A percentile compares a stretch with the other conserved stretches of the same genome.
Evolutionary conservation across 2,329 filamentous ascomycete species (phyloP).

Genomic region (Xylaria sp.): DNA sequence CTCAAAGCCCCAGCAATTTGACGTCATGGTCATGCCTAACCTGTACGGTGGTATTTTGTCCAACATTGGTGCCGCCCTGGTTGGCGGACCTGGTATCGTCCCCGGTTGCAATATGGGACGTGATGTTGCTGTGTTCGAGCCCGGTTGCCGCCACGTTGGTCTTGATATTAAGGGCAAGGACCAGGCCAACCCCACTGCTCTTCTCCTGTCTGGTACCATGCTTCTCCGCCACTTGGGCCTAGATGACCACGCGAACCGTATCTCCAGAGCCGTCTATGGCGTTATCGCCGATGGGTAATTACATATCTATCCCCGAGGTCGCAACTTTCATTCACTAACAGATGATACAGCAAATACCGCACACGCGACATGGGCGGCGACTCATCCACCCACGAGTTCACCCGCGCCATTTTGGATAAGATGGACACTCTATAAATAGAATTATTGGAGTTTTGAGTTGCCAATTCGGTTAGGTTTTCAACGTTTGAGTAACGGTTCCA

Average conservation of each 20-base stretch:
- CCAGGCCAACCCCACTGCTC: slow-evolving; percentile 96
- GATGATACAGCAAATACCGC: slow-evolving; percentile 73
- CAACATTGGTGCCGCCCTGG: slow-evolving; percentile 97
- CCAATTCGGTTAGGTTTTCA: slow-evolving; percentile 2
- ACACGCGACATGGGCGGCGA: slow-evolving; percentile 97
- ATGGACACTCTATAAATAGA: slow-evolving; percentile 79
- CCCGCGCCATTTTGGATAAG: slow-evolving; percentile 90
- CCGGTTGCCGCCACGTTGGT: slow-evolving; percentile 98
- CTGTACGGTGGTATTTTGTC: slow-evolving; percentile 98
- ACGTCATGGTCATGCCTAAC: slow-evolving; percentile 99
- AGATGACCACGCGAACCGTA: slow-evolving; percentile 97
- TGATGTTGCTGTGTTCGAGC: slow-evolving; percentile 98
- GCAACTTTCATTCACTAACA: slow-evolving; percentile 53
- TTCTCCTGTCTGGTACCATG: slow-evolving; percentile 96
- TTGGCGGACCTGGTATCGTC: slow-evolving; percentile 95
- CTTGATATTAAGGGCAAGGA: slow-evolving; percentile 99
- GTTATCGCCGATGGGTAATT: slow-evolving; percentile 90
- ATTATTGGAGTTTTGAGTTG: not conserved
- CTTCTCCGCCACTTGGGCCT: slow-evolving; percentile 96
- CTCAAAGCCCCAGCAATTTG: slow-evolving; percentile 94
- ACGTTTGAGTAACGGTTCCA: not conserved
- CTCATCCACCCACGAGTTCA: slow-evolving; percentile 93
- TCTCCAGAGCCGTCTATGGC: slow-evolving; percentile 83
- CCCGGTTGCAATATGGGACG: slow-evolving; percentile 99
- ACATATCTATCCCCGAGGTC: slow-evolving; percentile 13